Percentiles rank a stretch among this genome's conserved stretches.
phyloP scores from a whole-genome alignment of 306 rosid genomes.

The Gillenia trifoliata region DNA sequence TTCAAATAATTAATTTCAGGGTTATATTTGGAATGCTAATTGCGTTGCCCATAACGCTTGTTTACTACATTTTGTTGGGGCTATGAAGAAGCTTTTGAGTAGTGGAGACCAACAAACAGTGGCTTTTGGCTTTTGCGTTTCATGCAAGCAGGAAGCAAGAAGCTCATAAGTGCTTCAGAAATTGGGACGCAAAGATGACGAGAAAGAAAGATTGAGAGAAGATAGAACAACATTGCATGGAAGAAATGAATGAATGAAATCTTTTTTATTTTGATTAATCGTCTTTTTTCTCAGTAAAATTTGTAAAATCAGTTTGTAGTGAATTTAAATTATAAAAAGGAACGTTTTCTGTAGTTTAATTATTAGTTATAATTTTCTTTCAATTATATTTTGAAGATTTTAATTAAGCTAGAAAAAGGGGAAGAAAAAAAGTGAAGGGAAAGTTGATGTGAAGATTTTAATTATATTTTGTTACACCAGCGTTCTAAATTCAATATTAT shows the following conservation, averaged over 20 bases:
- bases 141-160: conserved; percentile 11
- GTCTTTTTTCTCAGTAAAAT: conserved; percentile 35
- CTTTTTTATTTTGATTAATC: conserved; percentile 21
- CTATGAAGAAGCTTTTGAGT: conserved; percentile 36
- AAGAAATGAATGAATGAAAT: conserved; percentile 25
- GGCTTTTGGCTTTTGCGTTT: conserved; percentile 16
- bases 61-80: conserved; percentile 88
- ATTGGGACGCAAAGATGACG: conserved; percentile 17
- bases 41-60: conserved; percentile 86
- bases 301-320: conserved; percentile 65
- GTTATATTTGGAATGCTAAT: conserved; percentile 90
- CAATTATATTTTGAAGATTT: conserved; percentile 3
- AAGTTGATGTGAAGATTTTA: conserved; percentile 14
- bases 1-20: conserved; percentile 41
- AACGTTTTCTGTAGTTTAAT: conserved; percentile 18
- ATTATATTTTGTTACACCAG: background rate
- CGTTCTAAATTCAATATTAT: background rate
- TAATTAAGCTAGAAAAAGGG: conserved; percentile 9
- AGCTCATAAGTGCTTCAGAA: background rate
- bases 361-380: conserved; percentile 10
- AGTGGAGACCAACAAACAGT: conserved; percentile 13
- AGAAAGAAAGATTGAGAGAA: background rate
- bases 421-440: background rate
- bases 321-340: conserved; percentile 33
- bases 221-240: conserved; percentile 20